Base-by-base conservation (phyloP, 2,329 filamentous ascomycete genomes). In the Sarocladiaceae sp. region DNA sequence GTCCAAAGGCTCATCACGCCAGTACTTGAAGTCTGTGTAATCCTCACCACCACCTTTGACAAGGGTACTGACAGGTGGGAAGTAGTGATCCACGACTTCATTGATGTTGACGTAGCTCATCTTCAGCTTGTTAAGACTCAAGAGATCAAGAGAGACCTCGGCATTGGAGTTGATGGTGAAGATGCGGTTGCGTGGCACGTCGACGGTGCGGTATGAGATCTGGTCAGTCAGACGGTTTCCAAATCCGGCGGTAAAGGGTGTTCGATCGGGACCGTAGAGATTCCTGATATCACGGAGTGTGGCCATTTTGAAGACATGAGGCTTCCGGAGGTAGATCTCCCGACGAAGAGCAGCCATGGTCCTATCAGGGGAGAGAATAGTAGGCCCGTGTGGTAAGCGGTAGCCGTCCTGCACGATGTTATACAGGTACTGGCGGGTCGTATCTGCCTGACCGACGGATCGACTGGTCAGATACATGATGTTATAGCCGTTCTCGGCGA, bases 301-400 rank as follows among this genome's bases (percentile, higher is more conserved):
- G 2, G 93, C 89, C 94, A 98, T 98, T 67, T 98, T 98, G 78
- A 98, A 98, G 6, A 98, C 88, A 59, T 98, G 90, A 0, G 93
- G 94, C 62, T 98, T 97, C 44, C 93, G 81, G 20, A 98, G 74
- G 60, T 98, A 98, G 5, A 98, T 80, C 61, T 98, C 93, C 39
- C 93, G 82, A 46, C 93, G 78, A 23, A 98, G 67, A 1, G 93
- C 94, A 6, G 94, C 90, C 68, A 97, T 94, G 1, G 90, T 97
- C 45, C 93, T 78, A 63, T 98, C 93, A 0, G 93, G 94, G 27
- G 87, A 95, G 64, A 96, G 81, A 51, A 98, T 97, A 0, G 94
- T 94, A 0, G 93, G 93, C 0, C 94, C 93, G 53, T 84, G 84
- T 1, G 93, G 93, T 29, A 98, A 69, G 39, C 79, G 81, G 66